phyloP scores from a whole-genome alignment of 805 yeast species.

The Kazachstania bromeliacearum region DNA sequence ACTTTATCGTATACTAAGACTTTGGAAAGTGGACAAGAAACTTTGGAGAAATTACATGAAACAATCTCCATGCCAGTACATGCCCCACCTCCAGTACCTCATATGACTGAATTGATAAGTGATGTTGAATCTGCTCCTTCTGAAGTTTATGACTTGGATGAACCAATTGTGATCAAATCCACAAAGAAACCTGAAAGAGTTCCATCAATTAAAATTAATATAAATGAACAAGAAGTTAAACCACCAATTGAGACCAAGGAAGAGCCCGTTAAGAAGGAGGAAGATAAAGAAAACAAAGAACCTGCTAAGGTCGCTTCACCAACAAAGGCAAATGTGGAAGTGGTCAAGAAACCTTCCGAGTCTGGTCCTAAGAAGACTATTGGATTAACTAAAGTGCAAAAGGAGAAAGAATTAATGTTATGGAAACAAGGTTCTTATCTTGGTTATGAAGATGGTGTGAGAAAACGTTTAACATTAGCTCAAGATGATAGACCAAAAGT shows the following conservation, averaged over 20 bases:
- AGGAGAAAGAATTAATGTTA: constrained; percentile 17
- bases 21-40: no score
- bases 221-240: background rate
- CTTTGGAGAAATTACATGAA: background rate
- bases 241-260: background rate
- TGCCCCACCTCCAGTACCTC: background rate
- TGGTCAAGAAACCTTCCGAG: background rate
- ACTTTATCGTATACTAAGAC: constrained; percentile 2
- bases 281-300: background rate
- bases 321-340: background rate
- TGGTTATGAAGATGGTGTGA: constrained; percentile 81
- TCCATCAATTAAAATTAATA: background rate
- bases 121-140: no score
- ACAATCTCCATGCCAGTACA: background rate
- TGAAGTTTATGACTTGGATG: background rate
- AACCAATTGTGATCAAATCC: background rate
- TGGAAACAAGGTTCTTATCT: constrained; percentile 40
- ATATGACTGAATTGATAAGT: no score
- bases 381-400: constrained; percentile 17
- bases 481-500: constrained; percentile 83
- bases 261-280: background rate
- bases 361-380: constrained; percentile 5
- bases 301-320: background rate
- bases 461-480: constrained; percentile 57
- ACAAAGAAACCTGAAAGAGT: background rate